These are phyloP conservation scores for Aspergillus caelatus DNA, from an alignment of 2,329 filamentous ascomycete genomes.

Conservation along the genomic window DNA sequence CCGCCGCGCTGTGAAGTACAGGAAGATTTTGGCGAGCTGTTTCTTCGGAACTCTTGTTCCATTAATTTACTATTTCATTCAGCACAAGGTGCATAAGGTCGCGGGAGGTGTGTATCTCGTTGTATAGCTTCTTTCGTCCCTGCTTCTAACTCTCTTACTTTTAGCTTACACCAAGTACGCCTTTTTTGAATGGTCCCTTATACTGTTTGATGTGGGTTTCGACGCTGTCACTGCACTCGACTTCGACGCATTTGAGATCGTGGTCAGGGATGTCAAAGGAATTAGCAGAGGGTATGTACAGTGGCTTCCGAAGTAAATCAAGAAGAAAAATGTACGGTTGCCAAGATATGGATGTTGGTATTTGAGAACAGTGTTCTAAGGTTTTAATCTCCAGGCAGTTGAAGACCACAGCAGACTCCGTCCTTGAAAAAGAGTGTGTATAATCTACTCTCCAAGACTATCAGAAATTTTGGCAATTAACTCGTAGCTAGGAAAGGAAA, in stretches of 20 bases:
- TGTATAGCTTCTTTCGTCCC: not conserved
- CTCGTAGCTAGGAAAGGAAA: slow-evolving; percentile 68
- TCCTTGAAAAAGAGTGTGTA: slow-evolving; percentile 74
- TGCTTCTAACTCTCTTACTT: slow-evolving; percentile 10
- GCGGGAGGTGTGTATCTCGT: slow-evolving; percentile 72
- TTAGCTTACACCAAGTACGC: slow-evolving; percentile 94
- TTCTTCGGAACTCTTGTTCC: slow-evolving; percentile 93
- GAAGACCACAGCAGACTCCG: slow-evolving; percentile 48
- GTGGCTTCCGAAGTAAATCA: slow-evolving; percentile 84
- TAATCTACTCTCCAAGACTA: slow-evolving; percentile 30
- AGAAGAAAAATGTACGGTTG: slow-evolving; percentile 53
- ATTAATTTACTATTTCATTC: slow-evolving; percentile 95
- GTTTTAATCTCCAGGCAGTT: slow-evolving; percentile 50
- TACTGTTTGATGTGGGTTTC: slow-evolving; percentile 93
- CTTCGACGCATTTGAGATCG: slow-evolving; percentile 84
- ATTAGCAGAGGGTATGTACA: slow-evolving; percentile 97
- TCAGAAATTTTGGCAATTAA: slow-evolving; percentile 23
- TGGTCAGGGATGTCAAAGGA: slow-evolving; percentile 86
- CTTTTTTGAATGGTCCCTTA: slow-evolving; percentile 96
- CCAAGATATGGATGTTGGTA: slow-evolving; percentile 42
- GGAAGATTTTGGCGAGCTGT: slow-evolving; percentile 77
- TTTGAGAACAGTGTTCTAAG: slow-evolving; percentile 40
- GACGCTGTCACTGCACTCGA: slow-evolving; percentile 93
- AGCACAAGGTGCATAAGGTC: slow-evolving; percentile 95
- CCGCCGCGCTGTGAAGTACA: slow-evolving; percentile 78